A percentile compares a stretch with the other conserved stretches of the same genome.
Evolutionary conservation across 345 rosid genomes (phyloP).

Genomic region (Salix suchowensis): DNA sequence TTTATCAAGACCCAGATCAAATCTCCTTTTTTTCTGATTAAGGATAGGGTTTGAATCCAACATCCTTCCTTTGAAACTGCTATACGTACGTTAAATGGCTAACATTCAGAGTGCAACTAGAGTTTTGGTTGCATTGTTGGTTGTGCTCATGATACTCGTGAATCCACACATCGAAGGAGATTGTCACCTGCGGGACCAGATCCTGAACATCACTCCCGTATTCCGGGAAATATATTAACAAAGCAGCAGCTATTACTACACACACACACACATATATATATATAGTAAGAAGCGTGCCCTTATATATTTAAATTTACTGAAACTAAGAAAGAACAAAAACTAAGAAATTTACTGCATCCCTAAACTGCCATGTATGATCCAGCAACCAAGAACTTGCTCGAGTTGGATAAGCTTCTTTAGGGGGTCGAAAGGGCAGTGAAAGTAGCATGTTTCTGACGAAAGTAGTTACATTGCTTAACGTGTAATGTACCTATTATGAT

Average conservation of each 20-base stretch:
- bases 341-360: background rate
- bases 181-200: conserved; percentile 44
- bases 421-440: too few relatives aligned
- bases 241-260: background rate
- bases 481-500: background rate
- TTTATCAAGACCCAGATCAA: background rate
- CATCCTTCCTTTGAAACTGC: background rate
- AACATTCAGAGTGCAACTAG: background rate
- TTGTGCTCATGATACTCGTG: conserved; percentile 9
- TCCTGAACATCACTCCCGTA: conserved; percentile 30
- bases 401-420: background rate
- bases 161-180: background rate
- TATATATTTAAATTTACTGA: too few relatives aligned
- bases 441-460: background rate
- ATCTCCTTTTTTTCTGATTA: background rate
- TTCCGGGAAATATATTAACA: conserved; percentile 2
- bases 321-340: too few relatives aligned
- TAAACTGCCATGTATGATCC: background rate
- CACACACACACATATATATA: too few relatives aligned
- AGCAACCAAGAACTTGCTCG: background rate
- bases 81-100: conserved; percentile 9
- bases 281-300: too few relatives aligned
- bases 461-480: background rate
- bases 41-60: background rate
- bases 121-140: background rate